These are phyloP conservation scores for Hawksworthiomyces lignivorus DNA, from an alignment of 2,329 filamentous ascomycete species.

Conservation along the genomic window DNA sequence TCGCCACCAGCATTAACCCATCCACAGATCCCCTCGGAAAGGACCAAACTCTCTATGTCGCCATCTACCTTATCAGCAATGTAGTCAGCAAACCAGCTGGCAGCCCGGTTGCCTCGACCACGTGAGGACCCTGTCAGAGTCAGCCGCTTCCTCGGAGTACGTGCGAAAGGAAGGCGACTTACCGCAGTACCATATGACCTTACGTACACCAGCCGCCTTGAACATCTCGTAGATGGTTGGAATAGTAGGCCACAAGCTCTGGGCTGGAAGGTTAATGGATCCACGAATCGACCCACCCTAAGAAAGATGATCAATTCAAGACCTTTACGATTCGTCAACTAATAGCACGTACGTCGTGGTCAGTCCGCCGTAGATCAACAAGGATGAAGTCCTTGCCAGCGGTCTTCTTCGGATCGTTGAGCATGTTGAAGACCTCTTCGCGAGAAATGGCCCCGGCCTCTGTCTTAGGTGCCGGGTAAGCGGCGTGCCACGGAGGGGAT, in stretches of 20 bases:
- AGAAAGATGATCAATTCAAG: background rate
- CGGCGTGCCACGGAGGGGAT: slow-evolving; percentile 8
- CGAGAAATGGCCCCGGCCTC: background rate
- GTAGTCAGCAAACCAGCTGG: slow-evolving; percentile 48
- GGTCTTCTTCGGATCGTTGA: background rate
- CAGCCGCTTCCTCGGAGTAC: background rate
- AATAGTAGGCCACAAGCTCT: slow-evolving; percentile 35
- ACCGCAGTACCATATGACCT: slow-evolving; percentile 43
- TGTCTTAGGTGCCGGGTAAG: slow-evolving; percentile 5
- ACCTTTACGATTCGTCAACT: background rate
- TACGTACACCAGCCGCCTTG: slow-evolving; percentile 30
- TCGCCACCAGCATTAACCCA: slow-evolving; percentile 42
- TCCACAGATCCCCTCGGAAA: slow-evolving; percentile 46
- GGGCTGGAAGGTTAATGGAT: slow-evolving; percentile 45
- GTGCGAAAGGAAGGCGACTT: slow-evolving; percentile 13
- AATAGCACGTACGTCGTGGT: slow-evolving; percentile 28
- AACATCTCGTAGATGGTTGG: slow-evolving; percentile 34
- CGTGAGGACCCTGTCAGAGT: slow-evolving; percentile 39
- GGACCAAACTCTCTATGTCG: slow-evolving; percentile 38
- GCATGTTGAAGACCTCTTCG: background rate
- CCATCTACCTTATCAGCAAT: slow-evolving; percentile 32
- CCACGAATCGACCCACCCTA: slow-evolving; percentile 49
- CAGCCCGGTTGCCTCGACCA: slow-evolving; percentile 47
- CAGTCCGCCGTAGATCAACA: slow-evolving; percentile 34
- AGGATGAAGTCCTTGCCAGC: slow-evolving; percentile 24